Evolutionary conservation across 1,139 yeast genomes (phyloP), one percentile per base, ranked within the genome.

Genomic region (Hemisphaericaspora lyxosophila): DNA sequence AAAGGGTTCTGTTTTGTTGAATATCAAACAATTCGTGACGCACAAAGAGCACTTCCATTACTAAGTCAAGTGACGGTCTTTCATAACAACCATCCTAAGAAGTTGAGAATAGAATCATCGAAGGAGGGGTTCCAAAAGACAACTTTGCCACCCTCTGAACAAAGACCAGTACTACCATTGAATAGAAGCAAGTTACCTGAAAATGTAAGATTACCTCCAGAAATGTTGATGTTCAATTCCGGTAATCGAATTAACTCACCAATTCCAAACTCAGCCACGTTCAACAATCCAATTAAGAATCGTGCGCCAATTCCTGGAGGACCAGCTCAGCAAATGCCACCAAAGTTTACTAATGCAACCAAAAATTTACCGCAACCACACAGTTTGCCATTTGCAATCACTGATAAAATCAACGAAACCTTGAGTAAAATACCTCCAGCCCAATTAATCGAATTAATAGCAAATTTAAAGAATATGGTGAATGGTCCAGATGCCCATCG

Each of bases 1-100:
- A 81, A 80, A 53, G 85, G 85, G 12, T 81, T 72, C 50, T 76
- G 83, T 46, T 81, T 81, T 52, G 74, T 80, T 31, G 86, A 81
- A 54, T 81, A 78, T 49, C 64, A 54, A 39, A 57, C 60, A 14
- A 73, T 81, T 1, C 64, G 59, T 30, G 81, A 80, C 34, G 85
- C 86, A 1, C 62, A 62, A 26, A 56, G 58, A 32, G 86, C 82
- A 0, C 48, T 75, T 30, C 53, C 54, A 1, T 48, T 74, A 8
- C 53, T 81, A 25, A 51, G 62, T 22, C 76, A 73, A 44, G 60
- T 80, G 5, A 62, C 67, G 35, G 55, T 79, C 25, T 64, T 49
- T 22, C 59, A 53, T 17, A 51, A 71, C 63, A 67, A 54, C 2
- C 60, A 54, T 40, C 34, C 48, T 33, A 70, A 70, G 49, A 71